phyloP scores from a whole-genome alignment of 305 asterid species.

The Lippia alba region DNA sequence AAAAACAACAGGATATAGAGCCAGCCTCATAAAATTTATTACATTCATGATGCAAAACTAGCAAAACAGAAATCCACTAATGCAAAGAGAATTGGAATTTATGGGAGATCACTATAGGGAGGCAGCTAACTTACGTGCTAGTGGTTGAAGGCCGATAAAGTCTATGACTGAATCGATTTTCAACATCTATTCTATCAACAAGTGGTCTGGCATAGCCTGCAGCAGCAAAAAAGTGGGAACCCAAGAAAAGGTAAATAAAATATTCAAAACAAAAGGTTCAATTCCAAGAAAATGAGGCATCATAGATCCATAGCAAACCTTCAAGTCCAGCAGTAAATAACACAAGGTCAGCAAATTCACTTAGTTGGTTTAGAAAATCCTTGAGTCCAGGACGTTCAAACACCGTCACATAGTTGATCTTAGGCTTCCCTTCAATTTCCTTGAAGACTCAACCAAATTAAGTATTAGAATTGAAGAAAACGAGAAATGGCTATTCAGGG shows the following conservation, averaged over 20 bases:
- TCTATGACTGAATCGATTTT: conserved; percentile 66
- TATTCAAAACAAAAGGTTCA: neutral
- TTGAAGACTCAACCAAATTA: conserved; percentile 40
- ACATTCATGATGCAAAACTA: neutral
- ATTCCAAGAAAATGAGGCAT: conserved; percentile 12
- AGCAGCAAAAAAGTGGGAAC: conserved; percentile 18
- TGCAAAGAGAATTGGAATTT: neutral
- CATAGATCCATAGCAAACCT: conserved; percentile 45
- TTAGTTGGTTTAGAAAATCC: conserved; percentile 72
- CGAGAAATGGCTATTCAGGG: conserved; percentile 30
- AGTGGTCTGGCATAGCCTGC: conserved; percentile 92
- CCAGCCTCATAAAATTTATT: neutral
- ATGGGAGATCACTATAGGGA: neutral
- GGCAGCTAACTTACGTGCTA: conserved; percentile 68
- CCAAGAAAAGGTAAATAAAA: conserved; percentile 13
- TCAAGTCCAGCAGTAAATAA: conserved; percentile 94
- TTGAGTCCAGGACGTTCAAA: conserved; percentile 91
- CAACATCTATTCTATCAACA: conserved; percentile 85
- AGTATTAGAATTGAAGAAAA: conserved; percentile 20
- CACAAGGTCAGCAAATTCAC: conserved; percentile 91
- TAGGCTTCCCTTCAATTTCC: conserved; percentile 86
- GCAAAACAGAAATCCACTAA: neutral
- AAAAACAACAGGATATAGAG: neutral
- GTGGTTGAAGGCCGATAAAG: conserved; percentile 87
- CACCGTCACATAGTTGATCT: conserved; percentile 90